Percentiles rank a stretch among this genome's conserved stretches.
These are phyloP conservation scores for Serendipita sp. DNA, from an alignment of 768 basidiomycete genomes.

Conservation along the genomic window DNA sequence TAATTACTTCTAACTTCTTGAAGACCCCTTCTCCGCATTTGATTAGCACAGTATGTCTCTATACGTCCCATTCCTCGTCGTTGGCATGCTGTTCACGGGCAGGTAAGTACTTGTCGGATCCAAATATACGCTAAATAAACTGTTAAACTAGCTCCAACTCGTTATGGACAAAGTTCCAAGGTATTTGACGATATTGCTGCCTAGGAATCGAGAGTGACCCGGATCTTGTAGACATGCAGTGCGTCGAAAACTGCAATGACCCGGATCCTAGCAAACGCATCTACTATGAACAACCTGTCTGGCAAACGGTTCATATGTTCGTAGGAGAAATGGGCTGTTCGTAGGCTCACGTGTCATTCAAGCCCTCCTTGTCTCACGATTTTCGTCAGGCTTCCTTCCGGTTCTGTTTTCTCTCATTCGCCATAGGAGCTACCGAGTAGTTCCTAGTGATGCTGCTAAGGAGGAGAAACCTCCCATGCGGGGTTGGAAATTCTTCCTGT, in stretches of 20 bases:
- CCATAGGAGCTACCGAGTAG: constrained; percentile 28
- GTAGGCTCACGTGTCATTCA: constrained; percentile 22
- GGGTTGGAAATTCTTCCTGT: constrained; percentile 55
- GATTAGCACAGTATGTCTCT: constrained; percentile 35
- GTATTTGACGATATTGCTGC: constrained; percentile 10
- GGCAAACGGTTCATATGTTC: constrained; percentile 79
- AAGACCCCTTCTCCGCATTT: too few species aligned
- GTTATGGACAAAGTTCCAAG: constrained; percentile 76
- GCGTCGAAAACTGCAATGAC: constrained; percentile 79
- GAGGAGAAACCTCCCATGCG: constrained; percentile 32
- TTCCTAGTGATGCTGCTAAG: constrained; percentile 42
- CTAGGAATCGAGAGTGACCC: background rate
- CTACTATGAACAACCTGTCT: constrained; percentile 87
- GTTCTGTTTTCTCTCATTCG: constrained; percentile 55
- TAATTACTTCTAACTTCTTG: too few species aligned
- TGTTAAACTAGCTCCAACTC: constrained; percentile 37
- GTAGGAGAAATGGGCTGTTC: constrained; percentile 87
- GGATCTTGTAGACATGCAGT: constrained; percentile 73
- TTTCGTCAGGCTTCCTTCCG: constrained; percentile 58
- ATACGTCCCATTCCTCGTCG: constrained; percentile 66
- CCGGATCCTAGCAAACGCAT: constrained; percentile 44
- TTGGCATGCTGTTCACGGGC: constrained; percentile 85
- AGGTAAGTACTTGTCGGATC: constrained; percentile 12
- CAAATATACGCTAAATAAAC: background rate
- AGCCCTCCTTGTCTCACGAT: background rate